Base-by-base conservation (phyloP, 805 yeast species). In the Metschnikowia santaceciliae region DNA sequence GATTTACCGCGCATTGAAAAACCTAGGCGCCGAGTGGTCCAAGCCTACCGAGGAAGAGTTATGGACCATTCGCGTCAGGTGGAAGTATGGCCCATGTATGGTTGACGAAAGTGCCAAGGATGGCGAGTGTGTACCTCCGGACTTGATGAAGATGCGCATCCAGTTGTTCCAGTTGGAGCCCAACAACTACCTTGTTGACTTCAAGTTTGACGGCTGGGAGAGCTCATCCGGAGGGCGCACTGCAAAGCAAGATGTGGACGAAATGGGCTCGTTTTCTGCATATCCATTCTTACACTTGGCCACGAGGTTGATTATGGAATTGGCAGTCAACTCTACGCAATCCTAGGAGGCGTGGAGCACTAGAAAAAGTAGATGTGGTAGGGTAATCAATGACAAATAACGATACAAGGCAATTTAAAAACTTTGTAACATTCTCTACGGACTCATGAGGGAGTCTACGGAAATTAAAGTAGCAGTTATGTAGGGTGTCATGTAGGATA, bases 171-270 rank as follows among this genome's bases (percentile, higher is more conserved):
- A 92, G 66, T 76, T 94, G 55, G 99, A 94, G 65, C 96, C 96
- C 42, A 92, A 94, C 68, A 92, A 92, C 65, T 94, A 94, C 64
- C 75, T 94, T 47, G 98, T 94, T 8, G 99, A 94, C 68, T 94
- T 94, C 76, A 94, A 94, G 69, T 94, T 92, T 65, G 98, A 92
- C 66, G 98, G 98, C 1, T 92, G 97, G 96, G 97, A 91, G 64
- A 76, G 71, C 46, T 61, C 70, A 26, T 69, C 70, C 26, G 70
- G 60, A 15, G 55, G 46, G 42, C 55, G 44, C 71, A 68, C 19
- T 19, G 64, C 68, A 1, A 72, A 65, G 47, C 72, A 69, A 53
- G 76, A 68, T 53, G 66, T 64, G 47, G 94, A 87, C 58, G 92
- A 86, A 57, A 88, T 86, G 70, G 84, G 90, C 53, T 86, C 95